Conservation (phyloP, 2,329 filamentous ascomycete genomes). For the Alternaria triticimaculans region DNA sequence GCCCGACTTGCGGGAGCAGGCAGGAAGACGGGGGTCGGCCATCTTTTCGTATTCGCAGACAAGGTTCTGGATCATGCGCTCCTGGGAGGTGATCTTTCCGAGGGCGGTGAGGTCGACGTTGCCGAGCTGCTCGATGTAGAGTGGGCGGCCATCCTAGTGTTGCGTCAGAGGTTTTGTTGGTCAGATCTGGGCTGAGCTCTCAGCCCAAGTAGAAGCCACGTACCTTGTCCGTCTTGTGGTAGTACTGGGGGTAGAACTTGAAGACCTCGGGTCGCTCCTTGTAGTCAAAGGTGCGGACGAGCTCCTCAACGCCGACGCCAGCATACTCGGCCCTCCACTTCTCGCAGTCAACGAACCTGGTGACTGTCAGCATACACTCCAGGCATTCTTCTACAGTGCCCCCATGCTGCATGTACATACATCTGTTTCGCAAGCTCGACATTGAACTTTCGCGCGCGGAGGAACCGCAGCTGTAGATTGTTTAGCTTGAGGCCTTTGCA, state of each 20-base stretch:
- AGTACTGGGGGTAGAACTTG: conserved; percentile 97
- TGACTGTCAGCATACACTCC: conserved; percentile 29
- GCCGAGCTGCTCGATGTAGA: conserved; percentile 96
- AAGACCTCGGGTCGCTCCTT: conserved; percentile 82
- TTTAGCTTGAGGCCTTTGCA: conserved; percentile 22
- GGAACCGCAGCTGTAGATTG: conserved; percentile 74
- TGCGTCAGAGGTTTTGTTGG: conserved; percentile 11
- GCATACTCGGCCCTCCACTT: conserved; percentile 88
- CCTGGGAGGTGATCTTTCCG: conserved; percentile 89
- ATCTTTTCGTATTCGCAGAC: conserved; percentile 98
- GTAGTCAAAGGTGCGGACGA: conserved; percentile 84
- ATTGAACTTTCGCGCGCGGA: conserved; percentile 95
- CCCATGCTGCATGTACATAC: conserved; percentile 60
- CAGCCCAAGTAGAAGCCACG: conserved; percentile 9
- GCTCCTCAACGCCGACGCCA: conserved; percentile 71
- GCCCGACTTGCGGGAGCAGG: conserved; percentile 90
- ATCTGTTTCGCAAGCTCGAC: conserved; percentile 84
- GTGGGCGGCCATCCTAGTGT: conserved; percentile 84
- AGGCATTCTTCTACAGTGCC: not conserved
- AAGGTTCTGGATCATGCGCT: conserved; percentile 96
- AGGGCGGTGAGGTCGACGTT: conserved; percentile 89
- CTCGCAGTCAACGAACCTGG: conserved; percentile 88
- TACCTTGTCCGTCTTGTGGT: conserved; percentile 92
- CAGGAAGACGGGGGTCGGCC: conserved; percentile 88
- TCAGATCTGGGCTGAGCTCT: not conserved